These are phyloP conservation scores for Solanum aculeatissimum DNA, from an alignment of 305 asterid genomes.

Conservation along the genomic window DNA sequence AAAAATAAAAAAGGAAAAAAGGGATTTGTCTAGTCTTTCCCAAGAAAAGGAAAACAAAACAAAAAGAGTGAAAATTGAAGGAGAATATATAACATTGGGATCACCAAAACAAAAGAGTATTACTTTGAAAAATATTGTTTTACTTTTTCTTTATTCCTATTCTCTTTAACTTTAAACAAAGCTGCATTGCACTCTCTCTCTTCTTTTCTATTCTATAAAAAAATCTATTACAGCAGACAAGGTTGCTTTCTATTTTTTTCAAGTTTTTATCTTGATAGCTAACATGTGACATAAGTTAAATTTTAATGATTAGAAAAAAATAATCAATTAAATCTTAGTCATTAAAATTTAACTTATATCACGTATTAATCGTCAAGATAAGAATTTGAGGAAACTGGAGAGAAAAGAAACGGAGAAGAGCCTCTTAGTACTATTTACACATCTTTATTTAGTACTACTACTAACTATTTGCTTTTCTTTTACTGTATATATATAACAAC, in stretches of 20 bases:
- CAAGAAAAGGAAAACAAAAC: not conserved
- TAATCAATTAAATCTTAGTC: no score
- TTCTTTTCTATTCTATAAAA: not conserved
- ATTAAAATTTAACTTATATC: no score
- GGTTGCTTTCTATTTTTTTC: no score
- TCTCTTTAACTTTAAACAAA: constrained; percentile 5
- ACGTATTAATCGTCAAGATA: no score
- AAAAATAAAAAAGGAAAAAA: not conserved
- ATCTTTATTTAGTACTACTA: not conserved
- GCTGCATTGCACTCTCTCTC: not conserved
- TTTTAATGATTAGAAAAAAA: no score
- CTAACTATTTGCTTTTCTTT: not conserved
- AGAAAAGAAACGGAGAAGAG: no score
- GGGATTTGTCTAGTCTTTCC: not conserved
- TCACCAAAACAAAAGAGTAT: not conserved
- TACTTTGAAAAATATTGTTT: not conserved
- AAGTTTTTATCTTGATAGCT: no score
- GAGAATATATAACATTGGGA: not conserved
- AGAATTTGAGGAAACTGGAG: no score
- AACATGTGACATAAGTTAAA: no score
- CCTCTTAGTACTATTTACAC: not conserved
- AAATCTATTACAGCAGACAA: no score
- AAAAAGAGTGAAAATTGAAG: not conserved
- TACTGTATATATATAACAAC: not conserved
- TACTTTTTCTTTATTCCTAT: not conserved